A percentile compares a stretch with the other conserved stretches of the same genome.
These are phyloP conservation scores for Alopecurus myosuroides DNA, from an alignment of 176 grass and related monocot species.

Conservation along the genomic window DNA sequence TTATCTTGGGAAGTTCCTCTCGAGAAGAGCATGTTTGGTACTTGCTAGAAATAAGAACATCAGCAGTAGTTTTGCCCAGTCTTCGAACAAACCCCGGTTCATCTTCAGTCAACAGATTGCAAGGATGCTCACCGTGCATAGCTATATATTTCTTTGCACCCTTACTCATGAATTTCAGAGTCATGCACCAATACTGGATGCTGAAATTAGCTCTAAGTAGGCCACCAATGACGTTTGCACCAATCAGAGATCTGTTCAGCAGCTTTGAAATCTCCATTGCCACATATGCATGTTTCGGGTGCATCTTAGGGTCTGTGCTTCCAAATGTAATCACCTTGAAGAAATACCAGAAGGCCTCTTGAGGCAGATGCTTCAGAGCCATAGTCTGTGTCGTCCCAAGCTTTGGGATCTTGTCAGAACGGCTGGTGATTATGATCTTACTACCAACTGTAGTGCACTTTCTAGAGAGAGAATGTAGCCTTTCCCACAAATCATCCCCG, in stretches of 20 bases:
- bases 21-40: not conserved
- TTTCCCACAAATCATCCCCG: too few species aligned
- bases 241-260: accelerated
- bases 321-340: not conserved
- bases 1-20: not conserved
- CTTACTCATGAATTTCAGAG: accelerated
- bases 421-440: too few species aligned
- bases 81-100: too few species aligned
- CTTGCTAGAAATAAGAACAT: not conserved
- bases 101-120: too few species aligned
- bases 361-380: not conserved
- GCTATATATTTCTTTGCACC: too few species aligned
- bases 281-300: not conserved
- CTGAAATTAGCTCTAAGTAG: too few species aligned
- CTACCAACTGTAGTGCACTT: too few species aligned
- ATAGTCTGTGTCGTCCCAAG: too few species aligned
- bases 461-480: too few species aligned
- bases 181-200: not conserved
- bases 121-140: too few species aligned
- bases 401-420: too few species aligned
- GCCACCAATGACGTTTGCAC: not conserved
- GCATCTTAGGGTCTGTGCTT: not conserved
- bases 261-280: not conserved
- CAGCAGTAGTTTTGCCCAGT: too few species aligned
- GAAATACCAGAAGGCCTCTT: not conserved